Conservation (phyloP, 2,329 filamentous ascomycete species). For the Hypoxylon sp. region DNA sequence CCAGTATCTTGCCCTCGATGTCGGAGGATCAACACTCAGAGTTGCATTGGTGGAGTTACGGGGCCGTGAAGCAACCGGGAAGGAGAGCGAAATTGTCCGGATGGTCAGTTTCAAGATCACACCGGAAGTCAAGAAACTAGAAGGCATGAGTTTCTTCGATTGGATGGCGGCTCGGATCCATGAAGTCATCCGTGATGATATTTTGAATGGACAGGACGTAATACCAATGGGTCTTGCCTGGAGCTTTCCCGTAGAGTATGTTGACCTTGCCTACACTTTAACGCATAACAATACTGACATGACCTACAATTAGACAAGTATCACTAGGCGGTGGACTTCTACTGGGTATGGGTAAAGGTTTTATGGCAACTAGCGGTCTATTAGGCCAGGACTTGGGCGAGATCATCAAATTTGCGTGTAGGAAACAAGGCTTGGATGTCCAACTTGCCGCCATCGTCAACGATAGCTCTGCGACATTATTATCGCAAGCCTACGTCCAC, state of each 20-base stretch:
- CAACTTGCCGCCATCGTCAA: conserved; percentile 70
- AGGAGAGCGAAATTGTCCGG: conserved; percentile 61
- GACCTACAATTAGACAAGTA: conserved; percentile 63
- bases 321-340: conserved; percentile 67
- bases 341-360: conserved; percentile 72
- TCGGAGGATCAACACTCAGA: conserved; percentile 74
- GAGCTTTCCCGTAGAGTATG: conserved; percentile 76
- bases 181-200: conserved; percentile 61
- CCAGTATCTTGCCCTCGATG: conserved; percentile 69
- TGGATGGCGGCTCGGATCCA: conserved; percentile 72
- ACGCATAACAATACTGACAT: conserved; percentile 37
- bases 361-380: conserved; percentile 65
- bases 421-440: conserved; percentile 59
- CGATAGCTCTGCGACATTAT: conserved; percentile 71
- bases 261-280: conserved; percentile 27
- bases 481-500: conserved; percentile 69
- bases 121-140: conserved; percentile 62
- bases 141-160: conserved; percentile 69
- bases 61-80: conserved; percentile 53
- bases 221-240: conserved; percentile 70
- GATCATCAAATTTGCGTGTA: conserved; percentile 64
- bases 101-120: conserved; percentile 66
- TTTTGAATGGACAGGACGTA: conserved; percentile 52
- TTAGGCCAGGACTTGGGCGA: conserved; percentile 67
- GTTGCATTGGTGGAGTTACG: conserved; percentile 70